Conservation (phyloP, 169 alveolate genomes). For the Babesia divergens region DNA sequence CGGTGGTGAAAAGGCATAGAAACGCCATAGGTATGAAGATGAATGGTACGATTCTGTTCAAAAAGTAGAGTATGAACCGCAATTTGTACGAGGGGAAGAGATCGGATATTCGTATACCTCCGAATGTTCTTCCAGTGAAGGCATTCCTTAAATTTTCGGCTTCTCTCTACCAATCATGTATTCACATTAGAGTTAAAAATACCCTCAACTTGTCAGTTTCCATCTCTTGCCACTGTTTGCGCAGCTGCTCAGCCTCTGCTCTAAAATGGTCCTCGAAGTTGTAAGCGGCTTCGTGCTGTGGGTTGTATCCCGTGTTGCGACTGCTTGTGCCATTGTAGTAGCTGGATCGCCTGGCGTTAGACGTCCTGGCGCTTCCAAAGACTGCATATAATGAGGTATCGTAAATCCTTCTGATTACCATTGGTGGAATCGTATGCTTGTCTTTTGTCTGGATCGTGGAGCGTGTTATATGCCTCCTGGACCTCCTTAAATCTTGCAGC, state of each 20-base stretch:
- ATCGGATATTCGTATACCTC: neutral
- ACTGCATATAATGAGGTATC: neutral
- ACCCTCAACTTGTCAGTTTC: constrained; percentile 59
- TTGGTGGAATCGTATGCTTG: constrained; percentile 51
- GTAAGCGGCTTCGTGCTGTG: constrained; percentile 22
- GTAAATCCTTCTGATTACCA: neutral
- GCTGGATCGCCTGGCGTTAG: neutral
- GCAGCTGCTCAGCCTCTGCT: constrained; percentile 65
- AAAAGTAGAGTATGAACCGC: constrained; percentile 32
- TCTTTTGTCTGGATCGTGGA: constrained; percentile 76
- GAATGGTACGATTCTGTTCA: constrained; percentile 40
- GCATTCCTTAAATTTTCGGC: constrained; percentile 22
- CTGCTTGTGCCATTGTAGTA: neutral
- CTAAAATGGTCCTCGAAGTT: constrained; percentile 64
- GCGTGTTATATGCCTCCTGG: constrained; percentile 84
- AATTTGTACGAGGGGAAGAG: constrained; percentile 20
- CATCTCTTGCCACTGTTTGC: constrained; percentile 67
- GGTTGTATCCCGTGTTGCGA: constrained; percentile 29
- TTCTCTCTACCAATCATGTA: constrained; percentile 39
- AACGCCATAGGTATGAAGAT: constrained; percentile 47
- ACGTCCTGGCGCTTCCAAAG: constrained; percentile 23
- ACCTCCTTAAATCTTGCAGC: constrained; percentile 82
- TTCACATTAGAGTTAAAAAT: neutral
- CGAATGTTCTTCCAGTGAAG: neutral
- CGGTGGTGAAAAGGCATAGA: constrained; percentile 27